Conservation (phyloP, 2,329 filamentous ascomycete species). For the Trichophyton mentagrophytes region DNA sequence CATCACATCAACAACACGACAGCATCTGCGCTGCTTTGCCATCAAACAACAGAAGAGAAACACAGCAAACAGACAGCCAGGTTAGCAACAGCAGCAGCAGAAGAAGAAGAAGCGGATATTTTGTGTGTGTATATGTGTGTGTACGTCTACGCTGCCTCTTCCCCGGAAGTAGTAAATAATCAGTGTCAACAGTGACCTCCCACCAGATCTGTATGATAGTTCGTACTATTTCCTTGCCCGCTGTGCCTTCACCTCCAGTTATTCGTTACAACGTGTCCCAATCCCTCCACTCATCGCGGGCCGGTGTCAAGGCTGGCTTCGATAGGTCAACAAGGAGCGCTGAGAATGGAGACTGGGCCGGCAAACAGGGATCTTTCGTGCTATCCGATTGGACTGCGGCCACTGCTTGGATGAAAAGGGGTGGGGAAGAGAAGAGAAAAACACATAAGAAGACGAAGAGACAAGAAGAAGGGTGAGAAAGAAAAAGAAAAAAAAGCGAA, state of each 20-base stretch:
- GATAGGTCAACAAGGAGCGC: neutral
- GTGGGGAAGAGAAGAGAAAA: neutral
- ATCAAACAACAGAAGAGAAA: neutral
- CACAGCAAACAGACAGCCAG: neutral
- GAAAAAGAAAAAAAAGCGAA: neutral
- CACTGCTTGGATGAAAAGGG: neutral
- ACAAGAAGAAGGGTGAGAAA: neutral
- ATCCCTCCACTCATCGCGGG: conserved; percentile 8
- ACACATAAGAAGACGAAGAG: neutral
- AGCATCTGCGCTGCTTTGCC: neutral
- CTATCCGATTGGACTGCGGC: conserved; percentile 9
- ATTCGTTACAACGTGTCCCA: conserved; percentile 2
- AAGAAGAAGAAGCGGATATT: neutral
- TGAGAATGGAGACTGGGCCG: neutral
- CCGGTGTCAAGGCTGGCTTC: conserved; percentile 1
- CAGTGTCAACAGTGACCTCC: neutral
- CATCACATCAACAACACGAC: neutral
- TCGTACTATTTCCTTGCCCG: neutral
- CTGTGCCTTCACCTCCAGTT: neutral
- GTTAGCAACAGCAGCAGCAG: neutral
- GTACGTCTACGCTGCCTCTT: neutral
- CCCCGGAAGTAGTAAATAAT: neutral
- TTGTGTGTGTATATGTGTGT: neutral
- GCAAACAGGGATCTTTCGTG: neutral
- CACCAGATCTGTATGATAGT: neutral